Base-by-base conservation (phyloP, 495 filamentous ascomycete genomes). In the Rostrohypoxylon terebratum region DNA sequence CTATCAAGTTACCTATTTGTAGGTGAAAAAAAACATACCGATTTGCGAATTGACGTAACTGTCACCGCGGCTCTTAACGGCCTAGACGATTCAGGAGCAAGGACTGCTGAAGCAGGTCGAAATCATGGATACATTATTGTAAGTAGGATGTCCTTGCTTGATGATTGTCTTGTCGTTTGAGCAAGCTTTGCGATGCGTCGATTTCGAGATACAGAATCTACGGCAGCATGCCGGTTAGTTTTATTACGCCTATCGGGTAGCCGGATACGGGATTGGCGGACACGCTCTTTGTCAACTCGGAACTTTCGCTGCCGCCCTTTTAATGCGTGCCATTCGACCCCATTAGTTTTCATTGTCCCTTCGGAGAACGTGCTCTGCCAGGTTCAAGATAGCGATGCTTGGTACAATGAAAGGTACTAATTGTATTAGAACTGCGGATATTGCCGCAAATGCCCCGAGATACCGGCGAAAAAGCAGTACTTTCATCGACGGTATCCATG, bases 401-500 rank as follows among this genome's bases (percentile, higher is more conserved):
- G 8, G 20, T 62, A 54, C 63, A 31, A 65, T 48, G 45, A 61
- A 64, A 21, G 36, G n/a, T 63, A 51, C 62, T 72, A 61, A 80
- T 66, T 36, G 42, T 68, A 21, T 6, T 68, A 92, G 90, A 59
- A 96, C 94, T 18, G 94, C 93, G 68, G 93, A 97, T 74, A 90
- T 97, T 69, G 91, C 93, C 76, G 92, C 91, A 42, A 96, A 91
- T 79, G 93, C 94, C 58, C 92, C 92, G 48, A 90, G 91, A 23
- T 88, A 87, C 69, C 89, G 94, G 64, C 92, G 96, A 67, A 91
- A 92, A 79, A 97, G 94, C 53, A 97, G 93, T 66, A 97, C 94
- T 38, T 97, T 96, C 80, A 91, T 97, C 75, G 96, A 99, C 88
- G 96, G 93, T 16, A 97, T 99, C 72, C 96, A 99, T 82, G 95